A percentile compares a stretch with the other conserved stretches of the same genome.
Conservation (phyloP, 2,329 filamentous ascomycete species). For the Monilinia laxa region DNA sequence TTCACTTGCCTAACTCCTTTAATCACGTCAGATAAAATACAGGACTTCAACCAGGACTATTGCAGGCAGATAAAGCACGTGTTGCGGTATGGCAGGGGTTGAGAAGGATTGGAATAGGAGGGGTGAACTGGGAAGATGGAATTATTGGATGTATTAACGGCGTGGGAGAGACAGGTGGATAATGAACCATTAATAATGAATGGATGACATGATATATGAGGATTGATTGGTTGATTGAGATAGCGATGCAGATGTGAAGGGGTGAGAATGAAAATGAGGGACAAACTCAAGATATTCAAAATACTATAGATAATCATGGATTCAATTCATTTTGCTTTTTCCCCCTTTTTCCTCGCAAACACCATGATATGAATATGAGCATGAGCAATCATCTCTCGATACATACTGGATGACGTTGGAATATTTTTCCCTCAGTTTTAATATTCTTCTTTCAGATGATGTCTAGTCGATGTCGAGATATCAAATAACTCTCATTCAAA, state of each 20-base stretch:
- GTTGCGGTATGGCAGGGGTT: background rate
- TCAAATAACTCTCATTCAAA: too few species aligned
- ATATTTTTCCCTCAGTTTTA: too few species aligned
- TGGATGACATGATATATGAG: conserved; percentile 15
- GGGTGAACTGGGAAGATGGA: background rate
- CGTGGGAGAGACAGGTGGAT: background rate
- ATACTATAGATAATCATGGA: background rate
- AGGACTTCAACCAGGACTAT: background rate
- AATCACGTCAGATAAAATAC: background rate
- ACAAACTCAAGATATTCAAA: background rate
- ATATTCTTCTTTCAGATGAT: too few species aligned
- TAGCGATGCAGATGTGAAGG: background rate
- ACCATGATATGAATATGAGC: background rate
- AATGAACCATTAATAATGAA: conserved; percentile 19
- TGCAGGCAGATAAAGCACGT: background rate
- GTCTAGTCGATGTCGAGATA: too few species aligned
- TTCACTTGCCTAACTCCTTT: background rate
- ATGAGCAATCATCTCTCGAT: too few species aligned
- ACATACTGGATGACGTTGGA: too few species aligned
- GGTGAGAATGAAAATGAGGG: background rate
- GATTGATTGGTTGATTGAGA: conserved; percentile 14
- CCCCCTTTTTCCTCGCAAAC: background rate
- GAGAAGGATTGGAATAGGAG: background rate
- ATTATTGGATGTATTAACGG: conserved; percentile 12
- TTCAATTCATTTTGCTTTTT: background rate